Conservation (phyloP, 257 asterid species). For the Gardenia jasminoides region DNA sequence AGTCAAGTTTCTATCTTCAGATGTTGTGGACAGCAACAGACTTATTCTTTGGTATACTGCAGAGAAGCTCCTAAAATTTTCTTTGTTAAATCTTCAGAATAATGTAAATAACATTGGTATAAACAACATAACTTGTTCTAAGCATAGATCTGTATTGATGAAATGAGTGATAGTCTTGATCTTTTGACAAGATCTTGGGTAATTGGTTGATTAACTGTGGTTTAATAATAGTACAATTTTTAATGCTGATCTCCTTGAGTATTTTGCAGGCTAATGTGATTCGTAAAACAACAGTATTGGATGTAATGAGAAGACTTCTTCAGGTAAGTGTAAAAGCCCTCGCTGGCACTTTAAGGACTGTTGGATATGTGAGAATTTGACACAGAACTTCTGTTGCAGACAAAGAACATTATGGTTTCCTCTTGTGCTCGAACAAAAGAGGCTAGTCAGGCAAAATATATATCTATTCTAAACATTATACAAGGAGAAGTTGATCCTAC, state of each 20-base stretch:
- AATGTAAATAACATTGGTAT: too few species aligned
- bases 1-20: background rate
- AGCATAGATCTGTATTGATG: background rate
- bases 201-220: background rate
- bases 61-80: background rate
- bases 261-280: conserved; percentile 87
- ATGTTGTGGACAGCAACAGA: background rate
- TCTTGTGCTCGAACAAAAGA: conserved; percentile 87
- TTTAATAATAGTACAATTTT: background rate
- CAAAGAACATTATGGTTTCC: conserved; percentile 97
- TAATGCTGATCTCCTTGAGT: background rate
- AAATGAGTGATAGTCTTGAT: background rate
- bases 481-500: conserved; percentile 99
- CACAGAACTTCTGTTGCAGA: conserved; percentile 44
- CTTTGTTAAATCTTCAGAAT: background rate
- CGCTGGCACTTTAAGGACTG: conserved; percentile 10
- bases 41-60: background rate
- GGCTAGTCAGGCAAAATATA: conserved; percentile 98
- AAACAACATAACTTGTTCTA: too few species aligned
- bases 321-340: conserved; percentile 56
- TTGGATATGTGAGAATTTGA: conserved; percentile 19
- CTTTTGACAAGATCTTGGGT: background rate
- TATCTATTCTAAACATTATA: conserved; percentile 88
- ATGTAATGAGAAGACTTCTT: conserved; percentile 99
- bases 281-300: conserved; percentile 95